Evolutionary conservation across 176 grass and related monocot genomes (phyloP), one percentile per base, ranked within the genome.

Genomic region (Calamus simplicifolius): DNA sequence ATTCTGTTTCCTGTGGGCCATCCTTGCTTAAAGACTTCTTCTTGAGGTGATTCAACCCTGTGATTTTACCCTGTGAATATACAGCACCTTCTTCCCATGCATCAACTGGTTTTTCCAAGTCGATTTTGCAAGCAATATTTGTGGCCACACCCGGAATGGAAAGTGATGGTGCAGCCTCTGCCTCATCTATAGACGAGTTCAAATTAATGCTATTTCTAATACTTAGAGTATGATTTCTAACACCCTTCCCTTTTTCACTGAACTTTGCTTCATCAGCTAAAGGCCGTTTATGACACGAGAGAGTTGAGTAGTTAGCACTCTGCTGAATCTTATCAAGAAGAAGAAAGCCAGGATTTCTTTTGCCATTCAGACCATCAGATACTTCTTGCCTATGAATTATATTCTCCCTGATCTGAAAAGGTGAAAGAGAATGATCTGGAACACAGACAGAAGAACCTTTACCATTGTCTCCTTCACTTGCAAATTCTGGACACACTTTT

Each of bases 81-180:
- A 13, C 1, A 1, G 35, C 12, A 43, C 35, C 27, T 13, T 26
- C 75, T 6, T 16, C 77, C 10, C 70, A 60, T 52, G 74, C 78
- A 76, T 58, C 77, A n/a, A 79, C 52, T 18, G 78, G 81, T 62
- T 58, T 3, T 71, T 85, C 81, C 55, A 89, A 61, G 35, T 89
- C 86, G 53, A 85, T 82, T 29, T 81, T 59, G 66, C 66, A 72
- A 64, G 23, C 67, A 16, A 19, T 31, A 60, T 85, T 85, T 59
- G 49, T 68, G 53, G 66, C 60, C 72, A 35, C 67, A 55, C 31
- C 73, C 69, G 26, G 61, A 38, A 79, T 56, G 27, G 75, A 65
- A 30, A 38, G 4, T 54, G 67, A 25, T 27, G 49, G 54, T 56
- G 70, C 50, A 73, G 25, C 4, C 2, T 21, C 17, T 51, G 10